Percentiles rank a stretch among this genome's conserved stretches.
Conservation (phyloP, 2,329 filamentous ascomycete genomes). For the Camptophora hylomeconis region DNA sequence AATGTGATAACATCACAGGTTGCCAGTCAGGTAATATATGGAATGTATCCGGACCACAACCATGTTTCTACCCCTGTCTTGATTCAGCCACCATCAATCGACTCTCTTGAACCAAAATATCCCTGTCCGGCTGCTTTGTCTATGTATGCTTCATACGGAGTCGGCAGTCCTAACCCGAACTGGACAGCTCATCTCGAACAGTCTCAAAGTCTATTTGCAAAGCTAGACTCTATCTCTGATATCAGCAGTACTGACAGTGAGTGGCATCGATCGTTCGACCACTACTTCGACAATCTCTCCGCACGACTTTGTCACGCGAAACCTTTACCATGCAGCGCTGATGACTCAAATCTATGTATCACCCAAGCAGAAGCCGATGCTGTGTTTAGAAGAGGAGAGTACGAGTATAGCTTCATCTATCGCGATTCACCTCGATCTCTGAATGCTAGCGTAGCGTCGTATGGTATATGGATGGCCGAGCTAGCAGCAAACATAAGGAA, state of each 20-base stretch:
- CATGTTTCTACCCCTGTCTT: slow-evolving; percentile 23
- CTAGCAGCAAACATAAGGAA: slow-evolving; percentile 52
- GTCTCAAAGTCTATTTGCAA: slow-evolving; percentile 39
- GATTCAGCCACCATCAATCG: slow-evolving; percentile 41
- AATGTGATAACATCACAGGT: slow-evolving; percentile 76
- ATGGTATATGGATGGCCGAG: slow-evolving; percentile 64
- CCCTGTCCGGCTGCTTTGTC: slow-evolving; percentile 42
- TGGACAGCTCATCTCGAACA: slow-evolving; percentile 55
- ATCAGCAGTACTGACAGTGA: slow-evolving; percentile 41
- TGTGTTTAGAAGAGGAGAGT: slow-evolving; percentile 65
- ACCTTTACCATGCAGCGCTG: slow-evolving; percentile 53
- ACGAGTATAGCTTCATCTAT: slow-evolving; percentile 70
- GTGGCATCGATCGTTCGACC: slow-evolving; percentile 58
- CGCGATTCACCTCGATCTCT: slow-evolving; percentile 53
- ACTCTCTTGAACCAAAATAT: slow-evolving; percentile 65
- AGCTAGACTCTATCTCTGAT: slow-evolving; percentile 56
- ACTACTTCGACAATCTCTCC: slow-evolving; percentile 76
- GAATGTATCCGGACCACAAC: slow-evolving; percentile 44
- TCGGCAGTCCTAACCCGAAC: slow-evolving; percentile 30
- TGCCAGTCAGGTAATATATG: slow-evolving; percentile 58
- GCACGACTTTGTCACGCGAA: slow-evolving; percentile 64
- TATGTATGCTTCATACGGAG: slow-evolving; percentile 33
- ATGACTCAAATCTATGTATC: slow-evolving; percentile 44
- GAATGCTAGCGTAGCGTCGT: slow-evolving; percentile 45
- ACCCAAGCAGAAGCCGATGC: slow-evolving; percentile 49